Percentiles rank a stretch among this genome's conserved stretches.
Evolutionary conservation across 306 rosid species (phyloP).

Genomic region (Styphnolobium japonicum): DNA sequence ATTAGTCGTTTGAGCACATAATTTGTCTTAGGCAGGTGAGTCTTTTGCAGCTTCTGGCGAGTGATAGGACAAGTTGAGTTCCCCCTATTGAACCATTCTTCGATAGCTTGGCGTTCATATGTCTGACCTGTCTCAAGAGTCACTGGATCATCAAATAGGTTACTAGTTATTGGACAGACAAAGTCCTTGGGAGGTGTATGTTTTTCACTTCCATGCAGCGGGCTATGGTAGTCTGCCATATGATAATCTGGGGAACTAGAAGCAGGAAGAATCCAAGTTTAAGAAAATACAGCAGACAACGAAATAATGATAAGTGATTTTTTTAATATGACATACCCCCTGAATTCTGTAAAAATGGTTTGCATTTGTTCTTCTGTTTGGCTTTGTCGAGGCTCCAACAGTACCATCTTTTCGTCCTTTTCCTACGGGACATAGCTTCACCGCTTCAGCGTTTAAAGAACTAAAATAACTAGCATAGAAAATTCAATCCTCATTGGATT

Average conservation of each 20-base stretch:
- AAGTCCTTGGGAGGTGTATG: conserved; percentile 76
- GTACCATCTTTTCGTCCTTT: conserved; percentile 42
- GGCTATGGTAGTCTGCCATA: conserved; percentile 49
- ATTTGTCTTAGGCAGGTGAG: conserved; percentile 84
- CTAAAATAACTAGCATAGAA: conserved; percentile 37
- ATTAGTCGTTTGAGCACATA: conserved; percentile 85
- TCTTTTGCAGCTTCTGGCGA: conserved; percentile 72
- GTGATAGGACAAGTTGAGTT: conserved; percentile 87
- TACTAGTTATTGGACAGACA: conserved; percentile 88
- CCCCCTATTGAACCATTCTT: conserved; percentile 86
- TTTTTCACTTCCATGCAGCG: conserved; percentile 36
- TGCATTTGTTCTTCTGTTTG: conserved; percentile 45
- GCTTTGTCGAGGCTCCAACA: conserved; percentile 44
- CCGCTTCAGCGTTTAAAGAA: conserved; percentile 24
- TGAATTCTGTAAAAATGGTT: conserved; percentile 45
- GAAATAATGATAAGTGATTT: conserved; percentile 19
- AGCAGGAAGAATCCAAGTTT: conserved; percentile 39
- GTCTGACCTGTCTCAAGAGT: conserved; percentile 97
- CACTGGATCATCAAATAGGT: conserved; percentile 89
- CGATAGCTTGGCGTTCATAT: conserved; percentile 84
- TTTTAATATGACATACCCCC: conserved; percentile 44
- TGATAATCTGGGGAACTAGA: conserved; percentile 44
- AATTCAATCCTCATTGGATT: conserved; percentile 36
- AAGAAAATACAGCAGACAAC: conserved; percentile 20
- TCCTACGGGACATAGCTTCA: conserved; percentile 54